Evolutionary conservation across 257 asterid genomes (phyloP).

Genomic region (Solanum bukasovii): DNA sequence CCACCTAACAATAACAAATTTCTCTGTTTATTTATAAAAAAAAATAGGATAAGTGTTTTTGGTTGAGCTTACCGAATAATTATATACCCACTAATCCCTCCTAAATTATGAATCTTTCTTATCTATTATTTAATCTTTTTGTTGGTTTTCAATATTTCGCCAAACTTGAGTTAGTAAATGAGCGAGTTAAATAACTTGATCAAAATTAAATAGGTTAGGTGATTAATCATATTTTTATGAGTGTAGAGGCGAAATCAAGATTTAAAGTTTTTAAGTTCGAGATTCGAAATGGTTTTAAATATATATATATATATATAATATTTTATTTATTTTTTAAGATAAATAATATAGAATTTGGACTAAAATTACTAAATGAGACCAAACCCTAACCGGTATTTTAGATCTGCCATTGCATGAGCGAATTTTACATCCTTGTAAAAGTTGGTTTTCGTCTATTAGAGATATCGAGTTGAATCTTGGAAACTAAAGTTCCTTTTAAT

Average conservation of each 20-base stretch:
- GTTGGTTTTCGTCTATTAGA: background rate
- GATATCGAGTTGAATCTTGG: background rate
- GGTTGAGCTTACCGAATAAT: slow-evolving; percentile 21
- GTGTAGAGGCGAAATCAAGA: background rate
- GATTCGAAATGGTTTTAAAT: background rate
- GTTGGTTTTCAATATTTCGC: background rate
- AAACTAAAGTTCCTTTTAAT: background rate
- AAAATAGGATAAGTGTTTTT: background rate
- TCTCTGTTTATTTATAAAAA: background rate
- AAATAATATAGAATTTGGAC: background rate
- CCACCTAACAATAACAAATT: slow-evolving; percentile 17
- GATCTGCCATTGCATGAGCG: background rate
- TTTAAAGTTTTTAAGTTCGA: background rate
- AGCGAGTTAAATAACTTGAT: background rate
- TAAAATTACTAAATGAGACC: background rate
- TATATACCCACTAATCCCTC: background rate
- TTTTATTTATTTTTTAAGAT: background rate
- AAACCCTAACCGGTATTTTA: background rate
- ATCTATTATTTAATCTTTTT: background rate
- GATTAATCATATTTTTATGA: background rate
- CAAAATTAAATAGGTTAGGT: background rate
- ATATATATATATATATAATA: background rate
- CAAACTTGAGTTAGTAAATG: background rate
- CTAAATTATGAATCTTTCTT: slow-evolving; percentile 7
- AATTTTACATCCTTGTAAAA: background rate